A percentile compares a stretch with the other conserved stretches of the same genome.
These are phyloP conservation scores for Neophaeococcomyces aloes DNA, from an alignment of 2,329 filamentous ascomycete genomes.

Conservation along the genomic window DNA sequence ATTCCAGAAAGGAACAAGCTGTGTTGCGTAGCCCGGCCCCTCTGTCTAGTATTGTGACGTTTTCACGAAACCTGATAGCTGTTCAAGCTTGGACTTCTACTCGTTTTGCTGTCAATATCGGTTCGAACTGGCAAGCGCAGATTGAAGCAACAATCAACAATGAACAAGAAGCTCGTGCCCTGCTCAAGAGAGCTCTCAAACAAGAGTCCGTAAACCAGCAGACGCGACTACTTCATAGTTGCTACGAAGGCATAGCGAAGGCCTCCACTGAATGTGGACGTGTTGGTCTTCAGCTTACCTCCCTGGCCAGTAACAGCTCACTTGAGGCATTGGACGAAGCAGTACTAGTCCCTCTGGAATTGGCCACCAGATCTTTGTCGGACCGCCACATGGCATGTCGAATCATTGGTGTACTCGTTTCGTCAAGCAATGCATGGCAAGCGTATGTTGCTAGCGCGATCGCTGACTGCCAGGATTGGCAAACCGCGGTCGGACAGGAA, in stretches of 20 bases:
- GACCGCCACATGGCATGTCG: constrained; percentile 57
- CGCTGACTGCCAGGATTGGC: constrained; percentile 34
- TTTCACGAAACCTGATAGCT: constrained; percentile 53
- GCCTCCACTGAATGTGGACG: constrained; percentile 36
- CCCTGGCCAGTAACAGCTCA: constrained; percentile 43
- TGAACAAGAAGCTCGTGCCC: constrained; percentile 13
- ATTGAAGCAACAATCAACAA: constrained; percentile 50
- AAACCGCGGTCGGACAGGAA: constrained; percentile 49
- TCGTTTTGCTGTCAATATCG: constrained; percentile 43
- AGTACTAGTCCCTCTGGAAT: not conserved
- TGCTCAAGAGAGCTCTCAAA: constrained; percentile 17
- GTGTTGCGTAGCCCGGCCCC: constrained; percentile 36
- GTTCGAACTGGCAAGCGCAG: constrained; percentile 75
- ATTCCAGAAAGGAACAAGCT: constrained; percentile 25
- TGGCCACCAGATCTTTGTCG: constrained; percentile 53
- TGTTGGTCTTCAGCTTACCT: constrained; percentile 45
- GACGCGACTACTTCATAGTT: constrained; percentile 33
- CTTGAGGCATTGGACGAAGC: constrained; percentile 36
- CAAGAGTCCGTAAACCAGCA: constrained; percentile 26
- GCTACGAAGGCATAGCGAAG: constrained; percentile 35
- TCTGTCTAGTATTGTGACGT: constrained; percentile 59
- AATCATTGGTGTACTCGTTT: constrained; percentile 64
- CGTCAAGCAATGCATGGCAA: constrained; percentile 40
- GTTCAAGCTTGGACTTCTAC: constrained; percentile 44
- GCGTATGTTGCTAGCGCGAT: constrained; percentile 7